Base-by-base conservation (phyloP, 225 moss, liverwort and hornwort genomes). In the Asterella californica region DNA sequence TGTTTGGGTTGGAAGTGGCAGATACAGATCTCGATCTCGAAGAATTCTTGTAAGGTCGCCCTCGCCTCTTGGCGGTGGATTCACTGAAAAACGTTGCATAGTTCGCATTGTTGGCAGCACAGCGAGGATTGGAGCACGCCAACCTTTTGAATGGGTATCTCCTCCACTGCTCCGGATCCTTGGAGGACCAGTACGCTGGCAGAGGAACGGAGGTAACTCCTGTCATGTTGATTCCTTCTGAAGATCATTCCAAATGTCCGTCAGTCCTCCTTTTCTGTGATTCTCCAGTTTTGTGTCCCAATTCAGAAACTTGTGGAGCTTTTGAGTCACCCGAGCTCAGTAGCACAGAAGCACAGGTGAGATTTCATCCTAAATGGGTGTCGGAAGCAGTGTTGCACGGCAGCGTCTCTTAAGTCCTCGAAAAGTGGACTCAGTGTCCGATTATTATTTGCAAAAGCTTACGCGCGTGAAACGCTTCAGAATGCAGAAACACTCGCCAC, bases 151-250 rank as follows among this genome's bases (percentile, higher is more conserved):
- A 73, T 27, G 33, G 77, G 9, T 62, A 33, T 49, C 86, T 63
- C 49, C 76, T 80, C 72, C 74, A 65, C n/a, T 78, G 83, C 17
- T 83, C 80, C 27, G 38, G 71, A 32, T 80, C 77, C 29, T 80
- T 60, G n/a, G 83, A 69, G 0, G 79, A 86, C 86, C 86, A 86
- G 63, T 77, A 86, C 0, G 69, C 80, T 69, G 86, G 86, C 17
- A 86, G 69, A 74, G 86, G 86, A 75, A 86, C 81, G 21, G 83
- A 72, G 1, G 86, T 86, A 15, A 81, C 75, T 61, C 81, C 70
- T 29, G 79, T 61, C 80, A 85, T 83, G 38, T n/a, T 75, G n/a
- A 46, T 49, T 27, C 32, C 49, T 12, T 0, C 27, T 29, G 12
- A 63, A 19, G 49, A 24, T 70, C 70, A 70, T 70, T 70, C 45